These are phyloP conservation scores for Umbilicus rupestris DNA, from an alignment of 164 flowering plant genomes.

Conservation along the genomic window DNA sequence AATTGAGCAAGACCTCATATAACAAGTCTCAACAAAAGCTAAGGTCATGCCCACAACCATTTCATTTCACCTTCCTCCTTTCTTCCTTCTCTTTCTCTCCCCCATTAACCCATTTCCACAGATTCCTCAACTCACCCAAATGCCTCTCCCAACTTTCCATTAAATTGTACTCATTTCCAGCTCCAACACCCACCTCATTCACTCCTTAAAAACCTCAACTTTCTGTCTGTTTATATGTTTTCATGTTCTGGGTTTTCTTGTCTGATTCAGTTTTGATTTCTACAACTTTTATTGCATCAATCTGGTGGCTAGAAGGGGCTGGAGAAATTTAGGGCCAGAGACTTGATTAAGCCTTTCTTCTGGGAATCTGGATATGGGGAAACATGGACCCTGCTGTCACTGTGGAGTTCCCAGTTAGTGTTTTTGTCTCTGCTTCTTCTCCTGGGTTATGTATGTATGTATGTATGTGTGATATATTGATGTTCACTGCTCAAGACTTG, in stretches of 20 bases:
- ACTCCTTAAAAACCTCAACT: neutral
- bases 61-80: neutral
- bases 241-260: neutral
- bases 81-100: neutral
- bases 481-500: neutral
- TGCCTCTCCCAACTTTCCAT: neutral
- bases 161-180: neutral
- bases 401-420: conserved; percentile 26
- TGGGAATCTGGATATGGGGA: conserved; percentile 16
- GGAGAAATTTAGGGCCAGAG: neutral
- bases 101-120: conserved; percentile 5
- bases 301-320: neutral
- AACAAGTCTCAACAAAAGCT: conserved; percentile 2
- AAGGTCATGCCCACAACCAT: conserved; percentile 8
- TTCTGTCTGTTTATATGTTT: neutral
- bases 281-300: neutral
- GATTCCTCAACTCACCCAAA: conserved; percentile 3
- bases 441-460: neutral
- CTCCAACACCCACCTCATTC: neutral
- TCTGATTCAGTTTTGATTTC: neutral
- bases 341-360: neutral
- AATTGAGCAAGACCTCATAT: too few species aligned
- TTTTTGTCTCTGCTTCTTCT: neutral
- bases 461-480: neutral
- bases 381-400: conserved; percentile 28